Base-by-base conservation (phyloP, 306 rosid species). In the Rubus idaeus region DNA sequence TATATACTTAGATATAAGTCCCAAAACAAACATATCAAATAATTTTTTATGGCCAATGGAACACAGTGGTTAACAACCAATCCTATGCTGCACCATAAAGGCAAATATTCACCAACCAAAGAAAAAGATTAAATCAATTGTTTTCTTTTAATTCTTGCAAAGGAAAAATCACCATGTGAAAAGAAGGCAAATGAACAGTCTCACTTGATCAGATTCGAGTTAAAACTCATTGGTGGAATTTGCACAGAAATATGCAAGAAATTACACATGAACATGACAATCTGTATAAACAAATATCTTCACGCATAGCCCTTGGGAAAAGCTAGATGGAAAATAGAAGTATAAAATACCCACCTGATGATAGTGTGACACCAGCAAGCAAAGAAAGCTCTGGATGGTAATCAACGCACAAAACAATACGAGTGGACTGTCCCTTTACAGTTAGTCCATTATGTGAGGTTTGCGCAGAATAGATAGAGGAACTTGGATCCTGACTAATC, bases 401-500 rank as follows among this genome's bases (percentile, higher is more conserved):
- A 81, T 91, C 96, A 73, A 78, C 79, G 77, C 93, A 85, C 78
- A 88, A 78, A 78, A 91, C 79, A 75, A 68, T 82, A 83, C 75
- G 82, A 68, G 82, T 77, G 57, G 88, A 76, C 84, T 68, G 80
- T 66, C 84, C 80, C 80, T 70, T 76, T 49, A 42, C 76, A 21
- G 77, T 81, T 57, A 82, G 78, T 76, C 85, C 87, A 83, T 81
- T 81, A 63, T 85, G 78, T 40, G 79, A 78, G 72, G 80, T 62
- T 55, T 46, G 72, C 11, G 75, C 83, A 42, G 90, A 77, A 81
- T 83, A 65, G 44, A 88, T 52, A 71, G 96, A 78, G 75, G 79
- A 74, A 81, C 78, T 86, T 77, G 93, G 91, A 55, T 89, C 94
- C 78, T 78, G 82, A 82, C 85, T 84, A 70, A 92, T 86, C 86